phyloP scores from a whole-genome alignment of 148 eudicot species.

The Fagopyrum esculentum region DNA sequence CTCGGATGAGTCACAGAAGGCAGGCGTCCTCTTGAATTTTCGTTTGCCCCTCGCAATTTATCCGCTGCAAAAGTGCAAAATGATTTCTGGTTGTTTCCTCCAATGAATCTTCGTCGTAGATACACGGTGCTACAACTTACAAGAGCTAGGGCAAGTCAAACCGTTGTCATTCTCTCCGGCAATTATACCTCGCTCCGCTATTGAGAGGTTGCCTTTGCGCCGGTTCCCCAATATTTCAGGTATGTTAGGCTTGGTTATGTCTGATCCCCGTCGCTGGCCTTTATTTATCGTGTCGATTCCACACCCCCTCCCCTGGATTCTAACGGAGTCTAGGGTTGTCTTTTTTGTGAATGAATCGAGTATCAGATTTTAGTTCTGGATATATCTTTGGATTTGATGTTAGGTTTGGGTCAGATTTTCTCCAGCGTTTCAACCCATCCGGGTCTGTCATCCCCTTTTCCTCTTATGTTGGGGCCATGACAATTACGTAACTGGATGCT shows the following conservation, averaged over 20 bases:
- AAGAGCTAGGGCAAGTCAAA: neutral
- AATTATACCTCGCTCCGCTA: neutral
- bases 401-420: neutral
- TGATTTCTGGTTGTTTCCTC: neutral
- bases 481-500: neutral
- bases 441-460: neutral
- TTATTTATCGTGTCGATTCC: neutral
- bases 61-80: neutral
- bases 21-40: neutral
- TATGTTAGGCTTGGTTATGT: neutral
- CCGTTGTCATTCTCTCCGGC: neutral
- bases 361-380: neutral
- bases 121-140: neutral
- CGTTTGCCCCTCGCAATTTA: neutral
- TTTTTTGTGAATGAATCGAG: neutral
- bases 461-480: neutral
- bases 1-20: neutral
- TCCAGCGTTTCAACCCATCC: neutral
- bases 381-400: neutral
- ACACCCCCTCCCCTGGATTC: neutral
- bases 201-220: slow-evolving; percentile 8
- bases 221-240: neutral
- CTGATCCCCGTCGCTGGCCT: neutral
- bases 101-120: neutral
- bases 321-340: neutral